Base-by-base conservation (phyloP, 495 filamentous ascomycete genomes). In the Penicillium lividum region DNA sequence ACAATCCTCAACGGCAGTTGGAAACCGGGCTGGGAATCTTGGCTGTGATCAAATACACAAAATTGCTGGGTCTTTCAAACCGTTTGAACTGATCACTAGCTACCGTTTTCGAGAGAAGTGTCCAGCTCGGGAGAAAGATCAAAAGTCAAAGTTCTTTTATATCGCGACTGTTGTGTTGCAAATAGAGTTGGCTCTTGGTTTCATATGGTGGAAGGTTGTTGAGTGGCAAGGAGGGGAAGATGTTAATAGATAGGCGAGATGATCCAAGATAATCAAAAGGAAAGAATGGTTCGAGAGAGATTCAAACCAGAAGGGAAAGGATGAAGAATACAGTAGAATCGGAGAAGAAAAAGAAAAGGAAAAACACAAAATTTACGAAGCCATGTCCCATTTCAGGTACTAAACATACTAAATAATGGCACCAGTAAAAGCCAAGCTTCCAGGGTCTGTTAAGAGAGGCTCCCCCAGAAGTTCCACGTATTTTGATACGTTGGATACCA, bases 1-100 rank as follows among this genome's bases (percentile, higher is more conserved):
- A 64, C 67, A 68, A 64, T 57, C 50, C 56, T 69, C 57, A 63
- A 69, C 59, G 58, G 60, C 56, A 67, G 68, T 74, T 71, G 65
- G 54, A 66, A 74, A 70, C 63, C 52, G 60, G 66, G n/a, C 72
- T 65, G 60, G 53, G 44, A 46, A 55, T 48, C 55, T 59, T 61
- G 63, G 54, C 60, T 44, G 58, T 22, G 40, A 15, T 54, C 51
- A 49, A 59, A 56, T 50, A 62, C 51, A 25, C 40, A 16, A 52
- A 34, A 38, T 22, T 30, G 10, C 49, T 36, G 59, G 50, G 58
- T 42, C 46, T 50, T 67, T 22, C 43, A 53, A 64, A 59, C 40
- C 40, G 18, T 28, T 28, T 27, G n/a, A 43, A 51, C 3, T 40
- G 30, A 57, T 50, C 45, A 45, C 33, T 36, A 36, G 33, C 8